These are phyloP conservation scores for Prillingera fragicola DNA, from an alignment of 1,284 basidiomycete genomes.

Conservation along the genomic window DNA sequence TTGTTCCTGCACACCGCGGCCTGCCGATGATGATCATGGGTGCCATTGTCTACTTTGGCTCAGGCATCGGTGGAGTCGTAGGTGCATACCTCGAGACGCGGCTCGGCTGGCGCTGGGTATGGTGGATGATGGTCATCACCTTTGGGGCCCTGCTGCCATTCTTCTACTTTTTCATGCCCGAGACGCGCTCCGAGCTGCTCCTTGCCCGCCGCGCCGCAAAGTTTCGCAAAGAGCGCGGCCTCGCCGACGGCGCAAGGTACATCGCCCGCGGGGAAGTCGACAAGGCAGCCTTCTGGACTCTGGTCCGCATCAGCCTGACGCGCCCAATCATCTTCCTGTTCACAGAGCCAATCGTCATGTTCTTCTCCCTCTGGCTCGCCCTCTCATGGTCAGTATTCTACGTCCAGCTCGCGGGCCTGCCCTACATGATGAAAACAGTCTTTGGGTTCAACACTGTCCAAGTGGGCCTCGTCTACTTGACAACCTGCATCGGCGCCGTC, in stretches of 20 bases:
- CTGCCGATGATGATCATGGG: slow-evolving; percentile 59
- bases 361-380: slow-evolving; percentile 68
- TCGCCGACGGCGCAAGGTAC: slow-evolving; percentile 33
- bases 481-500: slow-evolving; percentile 56
- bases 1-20: slow-evolving; percentile 36
- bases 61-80: slow-evolving; percentile 38
- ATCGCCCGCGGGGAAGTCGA: slow-evolving; percentile 44
- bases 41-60: slow-evolving; percentile 7
- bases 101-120: slow-evolving; percentile 80
- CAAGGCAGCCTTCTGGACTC: slow-evolving; percentile 29
- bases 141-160: slow-evolving; percentile 31
- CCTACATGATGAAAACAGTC: slow-evolving; percentile 57
- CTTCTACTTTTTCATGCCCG: slow-evolving; percentile 32
- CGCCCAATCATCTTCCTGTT: slow-evolving; percentile 53
- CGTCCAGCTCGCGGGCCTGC: slow-evolving; percentile 61
- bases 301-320: slow-evolving; percentile 35
- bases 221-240: slow-evolving; percentile 33
- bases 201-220: slow-evolving; percentile 31
- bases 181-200: slow-evolving; percentile 42
- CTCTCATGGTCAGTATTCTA: slow-evolving; percentile 72
- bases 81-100: slow-evolving; percentile 65
- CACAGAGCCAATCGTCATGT: slow-evolving; percentile 68
- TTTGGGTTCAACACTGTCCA: slow-evolving; percentile 63
- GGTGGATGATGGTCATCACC: slow-evolving; percentile 63
- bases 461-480: slow-evolving; percentile 58